A percentile compares a stretch with the other conserved stretches of the same genome.
Evolutionary conservation across 1,139 yeast species (phyloP).

Genomic region (Magnusiomyces suaveolens): DNA sequence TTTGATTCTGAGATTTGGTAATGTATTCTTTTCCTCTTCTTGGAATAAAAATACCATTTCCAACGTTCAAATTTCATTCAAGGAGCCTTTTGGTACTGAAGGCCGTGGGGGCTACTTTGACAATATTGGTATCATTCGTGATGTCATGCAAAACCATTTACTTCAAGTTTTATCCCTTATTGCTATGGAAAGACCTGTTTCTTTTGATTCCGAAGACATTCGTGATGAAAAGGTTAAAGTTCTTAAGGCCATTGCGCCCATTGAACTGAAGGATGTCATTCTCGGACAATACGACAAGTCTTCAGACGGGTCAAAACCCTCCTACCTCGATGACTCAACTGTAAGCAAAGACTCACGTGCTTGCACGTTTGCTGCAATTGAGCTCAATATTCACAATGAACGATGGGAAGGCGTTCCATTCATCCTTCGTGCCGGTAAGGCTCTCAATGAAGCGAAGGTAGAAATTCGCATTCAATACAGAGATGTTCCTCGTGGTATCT

Average conservation of each 20-base stretch:
- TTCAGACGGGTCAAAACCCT: conserved; percentile 81
- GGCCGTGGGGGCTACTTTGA: conserved; percentile 99
- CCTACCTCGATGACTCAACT: conserved; percentile 88
- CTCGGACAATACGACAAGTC: conserved; percentile 84
- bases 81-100: conserved; percentile 96
- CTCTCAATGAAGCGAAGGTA: conserved; percentile 78
- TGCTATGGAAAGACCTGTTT: conserved; percentile 94
- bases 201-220: conserved; percentile 82
- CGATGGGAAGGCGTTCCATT: conserved; percentile 98
- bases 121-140: conserved; percentile 89
- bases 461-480: conserved; percentile 91
- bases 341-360: conserved; percentile 74
- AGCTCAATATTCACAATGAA: conserved; percentile 71
- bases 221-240: conserved; percentile 96
- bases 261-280: conserved; percentile 56
- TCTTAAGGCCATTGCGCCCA: conserved; percentile 65
- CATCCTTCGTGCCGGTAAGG: conserved; percentile 93
- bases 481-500: conserved; percentile 75
- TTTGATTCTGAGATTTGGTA: conserved; percentile 80
- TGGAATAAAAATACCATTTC: conserved; percentile 78
- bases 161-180: conserved; percentile 83
- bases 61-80: conserved; percentile 79
- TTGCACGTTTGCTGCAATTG: conserved; percentile 85
- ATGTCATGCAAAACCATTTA: conserved; percentile 95
- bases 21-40: conserved; percentile 69